A percentile compares a stretch with the other conserved stretches of the same genome.
phyloP scores from a whole-genome alignment of 164 flowering plant species.

The Saururus chinensis region DNA sequence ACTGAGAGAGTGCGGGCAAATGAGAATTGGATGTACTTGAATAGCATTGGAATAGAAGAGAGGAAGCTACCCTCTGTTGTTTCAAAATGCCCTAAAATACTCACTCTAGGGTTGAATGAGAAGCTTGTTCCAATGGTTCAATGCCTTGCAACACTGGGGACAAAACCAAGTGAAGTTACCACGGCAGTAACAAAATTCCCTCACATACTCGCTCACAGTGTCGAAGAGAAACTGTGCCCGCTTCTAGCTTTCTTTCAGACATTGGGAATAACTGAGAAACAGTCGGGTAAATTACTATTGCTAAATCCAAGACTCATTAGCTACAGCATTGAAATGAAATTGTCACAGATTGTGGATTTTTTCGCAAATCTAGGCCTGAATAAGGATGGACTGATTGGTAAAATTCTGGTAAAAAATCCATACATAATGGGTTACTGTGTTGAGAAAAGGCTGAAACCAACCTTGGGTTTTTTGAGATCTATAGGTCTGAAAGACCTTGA shows the following conservation, averaged over 20 bases:
- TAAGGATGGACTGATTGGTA: slow-evolving; percentile 71
- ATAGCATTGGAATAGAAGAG: slow-evolving; percentile 67
- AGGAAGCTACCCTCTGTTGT: slow-evolving; percentile 74
- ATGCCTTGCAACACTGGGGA: slow-evolving; percentile 61
- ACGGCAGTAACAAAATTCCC: slow-evolving; percentile 73
- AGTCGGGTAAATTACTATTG: slow-evolving; percentile 65
- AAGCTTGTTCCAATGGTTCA: slow-evolving; percentile 80
- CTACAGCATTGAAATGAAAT: slow-evolving; percentile 81
- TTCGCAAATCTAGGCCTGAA: slow-evolving; percentile 49
- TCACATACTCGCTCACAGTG: slow-evolving; percentile 69
- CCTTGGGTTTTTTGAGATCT: slow-evolving; percentile 58
- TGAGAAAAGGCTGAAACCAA: slow-evolving; percentile 71
- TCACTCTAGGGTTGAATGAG: slow-evolving; percentile 56
- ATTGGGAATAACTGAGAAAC: slow-evolving; percentile 66
- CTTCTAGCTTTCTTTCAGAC: slow-evolving; percentile 82
- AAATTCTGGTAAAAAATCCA: slow-evolving; percentile 63
- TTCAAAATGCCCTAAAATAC: slow-evolving; percentile 78
- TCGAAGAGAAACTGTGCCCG: slow-evolving; percentile 93
- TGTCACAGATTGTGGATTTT: slow-evolving; percentile 55
- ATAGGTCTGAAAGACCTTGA: slow-evolving; percentile 49
- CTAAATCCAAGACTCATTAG: slow-evolving; percentile 88
- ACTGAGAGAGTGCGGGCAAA: slow-evolving; percentile 46
- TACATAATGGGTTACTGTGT: slow-evolving; percentile 89
- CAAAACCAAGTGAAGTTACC: slow-evolving; percentile 64
- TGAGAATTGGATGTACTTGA: slow-evolving; percentile 78